Percentiles rank a stretch among this genome's conserved stretches.
phyloP scores from a whole-genome alignment of 805 yeast genomes.

The Kodamaea kakaduensis region DNA sequence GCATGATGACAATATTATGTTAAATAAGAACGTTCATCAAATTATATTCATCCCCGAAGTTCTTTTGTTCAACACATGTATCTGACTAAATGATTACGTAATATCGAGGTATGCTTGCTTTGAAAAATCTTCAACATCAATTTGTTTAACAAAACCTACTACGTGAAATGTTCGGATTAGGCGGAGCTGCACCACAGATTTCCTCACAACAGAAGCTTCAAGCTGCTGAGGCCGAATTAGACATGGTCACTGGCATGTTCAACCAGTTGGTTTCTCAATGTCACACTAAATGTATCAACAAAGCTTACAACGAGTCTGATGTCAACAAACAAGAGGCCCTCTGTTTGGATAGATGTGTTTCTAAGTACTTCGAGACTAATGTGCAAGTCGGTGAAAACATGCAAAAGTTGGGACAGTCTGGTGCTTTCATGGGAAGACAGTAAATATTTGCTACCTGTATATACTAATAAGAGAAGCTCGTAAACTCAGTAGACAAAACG shows the following conservation, averaged over 20 bases:
- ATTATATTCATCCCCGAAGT: constrained; percentile 1
- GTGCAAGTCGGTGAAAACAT: constrained; percentile 85
- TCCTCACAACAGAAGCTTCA: constrained; percentile 71
- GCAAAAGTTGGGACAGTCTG: constrained; percentile 46
- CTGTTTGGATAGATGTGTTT: constrained; percentile 93
- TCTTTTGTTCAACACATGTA: not conserved
- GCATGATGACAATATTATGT: too few species aligned
- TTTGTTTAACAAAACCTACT: constrained; percentile 8
- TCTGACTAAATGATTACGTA: constrained; percentile 7
- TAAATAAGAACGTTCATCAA: too few species aligned
- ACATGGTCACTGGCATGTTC: constrained; percentile 97
- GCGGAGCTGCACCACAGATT: constrained; percentile 69
- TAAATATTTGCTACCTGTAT: constrained; percentile 11
- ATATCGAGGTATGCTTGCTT: constrained; percentile 7
- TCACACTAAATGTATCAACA: constrained; percentile 77
- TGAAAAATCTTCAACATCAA: constrained; percentile 9
- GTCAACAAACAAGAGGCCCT: constrained; percentile 75
- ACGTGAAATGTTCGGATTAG: constrained; percentile 64
- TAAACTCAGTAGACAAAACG: not conserved
- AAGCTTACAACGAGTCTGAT: constrained; percentile 65
- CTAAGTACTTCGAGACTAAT: constrained; percentile 91
- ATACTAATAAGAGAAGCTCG: too few species aligned
- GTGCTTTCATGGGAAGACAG: constrained; percentile 45
- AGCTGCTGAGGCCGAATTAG: constrained; percentile 96
- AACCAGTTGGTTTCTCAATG: constrained; percentile 85